These are phyloP conservation scores for Colletotrichum cordylinicola DNA, from an alignment of 2,329 filamentous ascomycete species.

Conservation along the genomic window DNA sequence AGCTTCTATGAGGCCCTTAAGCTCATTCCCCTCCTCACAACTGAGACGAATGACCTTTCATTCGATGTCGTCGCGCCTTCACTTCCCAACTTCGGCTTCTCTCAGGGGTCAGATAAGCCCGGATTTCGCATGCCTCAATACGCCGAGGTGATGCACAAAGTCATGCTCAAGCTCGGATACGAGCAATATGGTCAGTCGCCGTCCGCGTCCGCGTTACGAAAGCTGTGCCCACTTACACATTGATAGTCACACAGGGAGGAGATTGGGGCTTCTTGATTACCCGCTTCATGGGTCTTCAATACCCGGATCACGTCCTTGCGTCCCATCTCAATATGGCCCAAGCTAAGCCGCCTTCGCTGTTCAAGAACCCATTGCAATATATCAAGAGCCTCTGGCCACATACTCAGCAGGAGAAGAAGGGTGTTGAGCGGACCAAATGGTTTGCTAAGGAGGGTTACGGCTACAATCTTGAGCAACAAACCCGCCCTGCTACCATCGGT, in stretches of 20 bases:
- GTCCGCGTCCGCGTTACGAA: not conserved
- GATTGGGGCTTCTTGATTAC: constrained; percentile 76
- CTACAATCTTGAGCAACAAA: constrained; percentile 66
- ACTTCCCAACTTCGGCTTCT: constrained; percentile 61
- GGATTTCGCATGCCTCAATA: constrained; percentile 39
- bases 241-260: constrained; percentile 62
- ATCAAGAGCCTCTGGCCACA: constrained; percentile 63
- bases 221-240: constrained; percentile 18
- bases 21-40: constrained; percentile 56
- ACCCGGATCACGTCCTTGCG: constrained; percentile 62
- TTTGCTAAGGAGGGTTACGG: constrained; percentile 62
- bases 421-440: constrained; percentile 59
- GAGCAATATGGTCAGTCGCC: constrained; percentile 53
- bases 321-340: constrained; percentile 65
- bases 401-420: constrained; percentile 53
- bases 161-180: constrained; percentile 75
- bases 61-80: constrained; percentile 66
- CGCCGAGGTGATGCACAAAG: constrained; percentile 64
- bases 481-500: constrained; percentile 75
- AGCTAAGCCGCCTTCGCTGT: constrained; percentile 52
- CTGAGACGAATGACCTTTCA: constrained; percentile 38
- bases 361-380: constrained; percentile 61
- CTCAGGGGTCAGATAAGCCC: constrained; percentile 37
- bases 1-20: constrained; percentile 72
- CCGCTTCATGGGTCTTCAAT: constrained; percentile 63